Base-by-base conservation (phyloP, 352 stramenopile species). In the Saprolegnia diclina region DNA sequence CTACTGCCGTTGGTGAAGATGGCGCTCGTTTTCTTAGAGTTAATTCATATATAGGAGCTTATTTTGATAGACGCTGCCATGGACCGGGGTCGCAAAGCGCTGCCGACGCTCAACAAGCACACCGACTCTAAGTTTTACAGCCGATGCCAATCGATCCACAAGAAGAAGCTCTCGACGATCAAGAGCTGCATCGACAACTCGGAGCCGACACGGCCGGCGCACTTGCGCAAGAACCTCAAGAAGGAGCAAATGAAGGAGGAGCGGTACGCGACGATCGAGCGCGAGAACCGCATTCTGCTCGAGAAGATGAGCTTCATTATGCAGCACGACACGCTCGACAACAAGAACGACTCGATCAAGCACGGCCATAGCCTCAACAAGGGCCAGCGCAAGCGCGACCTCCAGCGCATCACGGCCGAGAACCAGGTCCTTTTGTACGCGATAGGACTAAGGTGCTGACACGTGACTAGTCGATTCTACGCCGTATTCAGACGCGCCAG, bases 221-320 rank as follows among this genome's bases (percentile, higher is more conserved):
- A 98, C 55, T 65, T 98, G 32, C 77, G 78, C 72, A 97, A 97
- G 79, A 98, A 98, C 71, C 82, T 97, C 38, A 99, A 99, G 78
- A 98, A 96, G 66, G 96, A 98, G 76, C 91, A 97, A 71, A 89
- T 98, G 76, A 97, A 98, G 72, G 94, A 98, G 76, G 96, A 99
- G 50, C 81, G 93, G 53, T 95, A 93, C 59, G 88, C 88, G 29
- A 85, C 97, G 72, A 98, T 98, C 69, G 95, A 98, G 78, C 90
- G 91, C 19, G 96, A 98, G 74, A 99, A 99, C 74, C 88, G 94
- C 61, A 94, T 99, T 48, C 71, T 99, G 62, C 79, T 99, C 44
- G 90, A 98, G 73, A 98, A 98, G 74, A 99, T 99, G 95, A 97
- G 90, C 14, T 84, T 95, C 67, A 99, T 99, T 73, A 95, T 95